Percentiles rank a stretch among this genome's conserved stretches.
These are phyloP conservation scores for Rhynchospora breviuscula DNA, from an alignment of 176 grass and related monocot species.

Conservation along the genomic window DNA sequence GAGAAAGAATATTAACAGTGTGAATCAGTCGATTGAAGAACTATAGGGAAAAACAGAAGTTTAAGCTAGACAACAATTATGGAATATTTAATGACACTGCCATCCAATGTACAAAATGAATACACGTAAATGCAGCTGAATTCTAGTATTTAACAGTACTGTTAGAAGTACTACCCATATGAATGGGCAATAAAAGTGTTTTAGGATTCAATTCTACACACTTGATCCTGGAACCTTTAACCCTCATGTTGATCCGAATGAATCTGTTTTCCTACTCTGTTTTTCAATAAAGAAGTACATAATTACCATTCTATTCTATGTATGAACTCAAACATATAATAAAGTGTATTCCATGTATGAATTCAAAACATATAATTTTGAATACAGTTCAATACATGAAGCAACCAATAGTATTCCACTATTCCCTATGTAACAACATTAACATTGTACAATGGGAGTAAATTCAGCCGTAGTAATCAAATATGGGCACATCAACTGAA, in stretches of 20 bases:
- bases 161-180: background rate
- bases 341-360: background rate
- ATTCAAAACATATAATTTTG: background rate
- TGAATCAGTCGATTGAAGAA: background rate
- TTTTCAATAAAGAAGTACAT: background rate
- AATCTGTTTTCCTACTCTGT: no score
- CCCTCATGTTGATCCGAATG: no score
- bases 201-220: background rate
- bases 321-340: no score
- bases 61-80: background rate
- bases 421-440: background rate
- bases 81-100: background rate
- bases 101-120: background rate
- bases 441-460: background rate
- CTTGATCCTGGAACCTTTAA: background rate
- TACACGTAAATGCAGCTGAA: background rate
- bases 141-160: background rate
- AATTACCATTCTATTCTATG: no score
- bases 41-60: background rate
- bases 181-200: background rate
- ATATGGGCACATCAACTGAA: background rate
- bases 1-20: conserved; percentile 5
- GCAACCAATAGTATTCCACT: background rate
- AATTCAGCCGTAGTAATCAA: background rate
- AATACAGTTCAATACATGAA: background rate